A percentile compares a stretch with the other conserved stretches of the same genome.
phyloP scores from a whole-genome alignment of 176 grass and related monocot genomes.

The Elymus sibiricus region DNA sequence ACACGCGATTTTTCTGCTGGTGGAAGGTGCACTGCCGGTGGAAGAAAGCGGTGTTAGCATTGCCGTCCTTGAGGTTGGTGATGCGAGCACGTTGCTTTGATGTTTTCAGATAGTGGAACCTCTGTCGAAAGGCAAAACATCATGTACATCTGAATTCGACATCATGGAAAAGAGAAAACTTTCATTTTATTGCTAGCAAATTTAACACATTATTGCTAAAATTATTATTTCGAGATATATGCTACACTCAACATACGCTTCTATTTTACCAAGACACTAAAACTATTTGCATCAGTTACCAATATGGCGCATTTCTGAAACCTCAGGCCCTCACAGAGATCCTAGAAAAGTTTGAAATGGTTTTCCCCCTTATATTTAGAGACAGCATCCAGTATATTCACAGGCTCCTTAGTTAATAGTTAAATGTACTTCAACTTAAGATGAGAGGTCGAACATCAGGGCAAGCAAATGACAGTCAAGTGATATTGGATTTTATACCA shows the following conservation, averaged over 20 bases:
- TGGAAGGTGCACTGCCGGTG: too few relatives aligned
- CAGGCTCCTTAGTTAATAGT: neutral
- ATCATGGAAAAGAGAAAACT: neutral
- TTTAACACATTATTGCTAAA: constrained; percentile 5
- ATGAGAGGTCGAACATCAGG: neutral
- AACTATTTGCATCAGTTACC: neutral
- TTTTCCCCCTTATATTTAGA: neutral
- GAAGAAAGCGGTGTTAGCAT: too few relatives aligned
- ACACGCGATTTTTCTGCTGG: too few relatives aligned
- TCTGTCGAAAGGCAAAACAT: neutral
- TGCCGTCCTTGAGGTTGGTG: too few relatives aligned
- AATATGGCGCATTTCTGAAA: neutral
- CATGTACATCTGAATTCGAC: neutral
- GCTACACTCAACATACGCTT: neutral
- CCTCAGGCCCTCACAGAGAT: neutral
- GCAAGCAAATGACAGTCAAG: neutral
- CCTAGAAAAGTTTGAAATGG: neutral
- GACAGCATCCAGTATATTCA: neutral
- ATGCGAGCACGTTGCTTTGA: too few relatives aligned
- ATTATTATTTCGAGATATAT: neutral
- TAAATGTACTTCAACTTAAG: neutral
- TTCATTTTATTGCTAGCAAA: neutral
- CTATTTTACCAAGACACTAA: neutral
- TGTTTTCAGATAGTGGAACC: neutral
- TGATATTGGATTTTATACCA: neutral